These are phyloP conservation scores for Spiromastix sp. DNA, from an alignment of 2,329 filamentous ascomycete species.

Conservation along the genomic window DNA sequence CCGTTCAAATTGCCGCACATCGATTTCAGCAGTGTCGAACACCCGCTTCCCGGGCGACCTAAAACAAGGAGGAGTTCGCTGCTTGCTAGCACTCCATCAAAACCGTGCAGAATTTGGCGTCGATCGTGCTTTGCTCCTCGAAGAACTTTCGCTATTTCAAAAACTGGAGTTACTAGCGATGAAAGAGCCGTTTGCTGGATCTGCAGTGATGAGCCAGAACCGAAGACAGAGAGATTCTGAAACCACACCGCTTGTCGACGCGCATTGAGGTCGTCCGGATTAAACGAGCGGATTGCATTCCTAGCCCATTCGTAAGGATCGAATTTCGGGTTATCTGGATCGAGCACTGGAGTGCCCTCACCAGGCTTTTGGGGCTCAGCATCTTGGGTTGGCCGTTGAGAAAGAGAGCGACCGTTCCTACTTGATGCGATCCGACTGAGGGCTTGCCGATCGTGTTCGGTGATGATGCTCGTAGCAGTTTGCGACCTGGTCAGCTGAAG, in stretches of 20 bases:
- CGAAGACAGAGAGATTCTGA: conserved; percentile 27
- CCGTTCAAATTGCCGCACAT: conserved; percentile 75
- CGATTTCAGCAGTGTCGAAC: conserved; percentile 78
- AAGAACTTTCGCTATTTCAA: conserved; percentile 1
- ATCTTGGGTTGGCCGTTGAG: too few species aligned
- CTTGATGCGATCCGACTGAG: too few species aligned
- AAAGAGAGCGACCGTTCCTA: too few species aligned
- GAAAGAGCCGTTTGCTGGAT: conserved; percentile 32
- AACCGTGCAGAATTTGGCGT: conserved; percentile 52
- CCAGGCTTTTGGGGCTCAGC: too few species aligned
- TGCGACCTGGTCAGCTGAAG: too few species aligned
- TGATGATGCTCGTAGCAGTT: too few species aligned
- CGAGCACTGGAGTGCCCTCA: too few species aligned
- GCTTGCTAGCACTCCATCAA: conserved; percentile 50
- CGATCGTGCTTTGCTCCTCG: conserved; percentile 19
- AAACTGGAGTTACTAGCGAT: conserved; percentile 14
- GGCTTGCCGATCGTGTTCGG: too few species aligned
- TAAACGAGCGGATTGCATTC: conserved; percentile 27
- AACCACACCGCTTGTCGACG: conserved; percentile 29
- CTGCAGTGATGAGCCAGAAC: conserved; percentile 28
- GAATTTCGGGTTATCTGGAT: conserved; percentile 36
- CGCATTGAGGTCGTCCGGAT: conserved; percentile 23
- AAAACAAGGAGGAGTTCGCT: conserved; percentile 49
- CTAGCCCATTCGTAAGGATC: conserved; percentile 36
- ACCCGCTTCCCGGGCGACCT: conserved; percentile 43